Percentiles rank a stretch among this genome's conserved stretches.
These are phyloP conservation scores for Coemansia sp. DNA, from an alignment of 192 early-diverging fungal species.

Conservation along the genomic window DNA sequence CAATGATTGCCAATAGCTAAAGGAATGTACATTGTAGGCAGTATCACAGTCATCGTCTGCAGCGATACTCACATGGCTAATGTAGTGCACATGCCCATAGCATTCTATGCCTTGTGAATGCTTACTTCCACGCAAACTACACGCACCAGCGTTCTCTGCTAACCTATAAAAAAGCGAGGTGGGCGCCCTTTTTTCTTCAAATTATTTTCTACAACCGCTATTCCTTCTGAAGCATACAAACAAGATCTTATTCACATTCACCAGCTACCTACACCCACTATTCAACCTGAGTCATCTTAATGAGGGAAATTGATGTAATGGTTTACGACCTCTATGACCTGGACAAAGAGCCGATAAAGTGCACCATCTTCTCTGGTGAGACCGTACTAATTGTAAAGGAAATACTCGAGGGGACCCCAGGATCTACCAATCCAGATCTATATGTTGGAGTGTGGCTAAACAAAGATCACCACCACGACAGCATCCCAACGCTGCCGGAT, in stretches of 20 bases:
- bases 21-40: neutral
- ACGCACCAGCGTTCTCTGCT: neutral
- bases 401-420: neutral
- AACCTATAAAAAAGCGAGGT: neutral
- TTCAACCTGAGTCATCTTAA: neutral
- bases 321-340: neutral
- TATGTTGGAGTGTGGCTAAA: neutral
- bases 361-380: neutral
- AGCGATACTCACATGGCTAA: neutral
- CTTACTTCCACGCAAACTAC: neutral
- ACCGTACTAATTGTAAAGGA: neutral
- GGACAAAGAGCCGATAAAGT: neutral
- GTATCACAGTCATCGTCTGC: neutral
- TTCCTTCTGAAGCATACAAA: neutral
- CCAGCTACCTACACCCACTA: neutral
- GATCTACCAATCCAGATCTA: neutral
- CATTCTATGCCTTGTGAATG: neutral
- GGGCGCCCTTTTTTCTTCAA: neutral
- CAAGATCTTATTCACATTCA: neutral
- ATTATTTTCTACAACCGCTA: neutral
- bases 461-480: neutral
- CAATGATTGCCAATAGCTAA: neutral
- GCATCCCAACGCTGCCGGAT: neutral
- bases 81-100: neutral
- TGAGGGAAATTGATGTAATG: neutral